Percentiles rank a stretch among this genome's conserved stretches.
These are phyloP conservation scores for Aspergillus costaricaensis DNA, from an alignment of 2,329 filamentous ascomycete species.

Conservation along the genomic window DNA sequence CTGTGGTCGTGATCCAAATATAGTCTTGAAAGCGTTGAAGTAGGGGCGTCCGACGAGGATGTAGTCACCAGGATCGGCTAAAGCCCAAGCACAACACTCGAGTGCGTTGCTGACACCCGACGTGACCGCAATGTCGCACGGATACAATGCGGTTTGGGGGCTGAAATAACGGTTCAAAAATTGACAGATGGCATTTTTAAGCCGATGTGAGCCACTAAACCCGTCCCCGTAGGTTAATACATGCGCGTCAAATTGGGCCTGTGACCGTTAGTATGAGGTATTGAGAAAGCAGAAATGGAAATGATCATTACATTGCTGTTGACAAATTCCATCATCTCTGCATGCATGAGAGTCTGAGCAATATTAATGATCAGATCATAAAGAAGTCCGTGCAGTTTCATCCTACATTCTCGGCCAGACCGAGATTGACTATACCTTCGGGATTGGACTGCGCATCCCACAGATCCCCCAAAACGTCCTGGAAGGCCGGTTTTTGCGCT, in stretches of 20 bases:
- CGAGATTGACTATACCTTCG: not conserved
- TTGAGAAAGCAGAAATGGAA: not conserved
- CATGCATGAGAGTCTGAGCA: not conserved
- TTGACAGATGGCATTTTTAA: not conserved
- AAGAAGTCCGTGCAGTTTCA: not conserved
- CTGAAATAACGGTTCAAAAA: not conserved
- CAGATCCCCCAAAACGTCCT: not conserved
- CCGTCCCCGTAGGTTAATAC: not conserved
- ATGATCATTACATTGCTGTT: not conserved
- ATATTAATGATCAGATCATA: not conserved
- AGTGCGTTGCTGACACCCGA: not conserved
- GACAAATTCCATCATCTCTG: not conserved
- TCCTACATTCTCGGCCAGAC: not conserved
- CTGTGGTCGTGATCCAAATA: not conserved
- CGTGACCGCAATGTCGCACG: not conserved
- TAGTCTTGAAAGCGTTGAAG: not conserved
- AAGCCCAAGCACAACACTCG: not conserved
- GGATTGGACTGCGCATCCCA: not conserved
- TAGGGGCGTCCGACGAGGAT: not conserved
- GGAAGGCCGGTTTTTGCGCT: not conserved
- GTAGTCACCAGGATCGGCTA: not conserved
- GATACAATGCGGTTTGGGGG: not conserved
- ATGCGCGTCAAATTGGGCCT: not conserved
- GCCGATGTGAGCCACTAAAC: not conserved
- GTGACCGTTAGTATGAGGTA: not conserved